These are phyloP conservation scores for Nitzschia sp. DNA, from an alignment of 108 stramenopile genomes.

Conservation along the genomic window DNA sequence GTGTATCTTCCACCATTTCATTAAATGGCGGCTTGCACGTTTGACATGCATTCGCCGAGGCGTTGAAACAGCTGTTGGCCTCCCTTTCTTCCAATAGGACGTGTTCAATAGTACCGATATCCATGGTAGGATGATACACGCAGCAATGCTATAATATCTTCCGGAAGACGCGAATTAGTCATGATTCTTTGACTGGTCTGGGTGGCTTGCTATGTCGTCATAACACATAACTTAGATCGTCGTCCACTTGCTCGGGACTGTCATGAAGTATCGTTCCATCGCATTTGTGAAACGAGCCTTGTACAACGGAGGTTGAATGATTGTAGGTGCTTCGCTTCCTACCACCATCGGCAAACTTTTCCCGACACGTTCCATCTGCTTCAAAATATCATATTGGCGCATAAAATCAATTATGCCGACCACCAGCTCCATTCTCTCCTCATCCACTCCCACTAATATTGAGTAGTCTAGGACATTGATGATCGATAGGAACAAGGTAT, in stretches of 20 bases:
- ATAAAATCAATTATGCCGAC: conserved; percentile 99
- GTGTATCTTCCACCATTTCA: no score
- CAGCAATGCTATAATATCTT: no score
- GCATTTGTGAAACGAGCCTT: conserved; percentile 93
- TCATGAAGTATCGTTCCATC: conserved; percentile 98
- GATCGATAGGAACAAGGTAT: conserved; percentile 93
- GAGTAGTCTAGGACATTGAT: conserved; percentile 98
- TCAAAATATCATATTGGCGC: conserved; percentile 97
- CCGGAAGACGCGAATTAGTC: no score
- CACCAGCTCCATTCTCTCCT: conserved; percentile 90
- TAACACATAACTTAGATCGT: conserved; percentile 55
- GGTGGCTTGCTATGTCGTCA: no score
- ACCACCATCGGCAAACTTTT: conserved; percentile 97
- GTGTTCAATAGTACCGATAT: no score
- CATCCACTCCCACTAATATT: conserved; percentile 95
- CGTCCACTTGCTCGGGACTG: conserved; percentile 97
- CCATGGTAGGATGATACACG: no score
- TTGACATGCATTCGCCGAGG: no score
- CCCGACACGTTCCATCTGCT: conserved; percentile 96
- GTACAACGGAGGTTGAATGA: conserved; percentile 96
- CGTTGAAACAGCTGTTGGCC: no score
- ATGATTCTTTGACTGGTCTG: no score
- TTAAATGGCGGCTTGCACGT: no score
- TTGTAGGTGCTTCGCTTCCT: conserved; percentile 96
- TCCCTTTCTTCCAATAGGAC: no score